Evolutionary conservation across 345 rosid genomes (phyloP).

Genomic region (Populus alba): DNA sequence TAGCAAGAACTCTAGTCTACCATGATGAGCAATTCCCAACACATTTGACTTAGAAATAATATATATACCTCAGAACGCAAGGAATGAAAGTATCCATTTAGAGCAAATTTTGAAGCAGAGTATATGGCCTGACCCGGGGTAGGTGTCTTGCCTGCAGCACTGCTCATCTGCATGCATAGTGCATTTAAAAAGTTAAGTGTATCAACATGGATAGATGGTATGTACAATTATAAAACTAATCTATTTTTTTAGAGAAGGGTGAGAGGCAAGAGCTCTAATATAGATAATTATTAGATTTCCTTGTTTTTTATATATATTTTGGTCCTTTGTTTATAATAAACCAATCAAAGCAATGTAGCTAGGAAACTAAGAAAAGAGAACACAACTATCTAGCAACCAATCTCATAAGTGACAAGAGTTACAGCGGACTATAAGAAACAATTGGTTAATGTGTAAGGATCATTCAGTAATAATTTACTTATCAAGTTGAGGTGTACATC

Average conservation of each 20-base stretch:
- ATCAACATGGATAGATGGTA: neutral
- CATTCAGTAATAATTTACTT: neutral
- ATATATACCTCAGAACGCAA: conserved; percentile 86
- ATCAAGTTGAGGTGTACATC: neutral
- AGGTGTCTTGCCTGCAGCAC: conserved; percentile 97
- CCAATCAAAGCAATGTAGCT: no score
- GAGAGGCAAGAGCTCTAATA: no score
- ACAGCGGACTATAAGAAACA: neutral
- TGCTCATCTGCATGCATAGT: conserved; percentile 63
- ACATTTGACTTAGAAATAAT: neutral
- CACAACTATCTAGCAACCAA: no score
- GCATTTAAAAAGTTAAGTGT: conserved; percentile 1
- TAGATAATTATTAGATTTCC: no score
- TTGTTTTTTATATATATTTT: no score
- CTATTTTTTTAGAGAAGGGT: no score
- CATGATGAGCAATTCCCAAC: neutral
- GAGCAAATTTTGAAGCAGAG: conserved; percentile 87
- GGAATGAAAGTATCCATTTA: conserved; percentile 86
- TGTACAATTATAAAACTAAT: no score
- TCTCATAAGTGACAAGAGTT: no score
- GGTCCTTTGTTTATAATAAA: no score
- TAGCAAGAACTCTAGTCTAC: no score
- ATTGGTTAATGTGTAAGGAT: neutral
- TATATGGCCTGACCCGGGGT: conserved; percentile 94
- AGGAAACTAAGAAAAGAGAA: no score